These are phyloP conservation scores for Escallonia herrerae DNA, from an alignment of 129 eudicot species.

Conservation along the genomic window DNA sequence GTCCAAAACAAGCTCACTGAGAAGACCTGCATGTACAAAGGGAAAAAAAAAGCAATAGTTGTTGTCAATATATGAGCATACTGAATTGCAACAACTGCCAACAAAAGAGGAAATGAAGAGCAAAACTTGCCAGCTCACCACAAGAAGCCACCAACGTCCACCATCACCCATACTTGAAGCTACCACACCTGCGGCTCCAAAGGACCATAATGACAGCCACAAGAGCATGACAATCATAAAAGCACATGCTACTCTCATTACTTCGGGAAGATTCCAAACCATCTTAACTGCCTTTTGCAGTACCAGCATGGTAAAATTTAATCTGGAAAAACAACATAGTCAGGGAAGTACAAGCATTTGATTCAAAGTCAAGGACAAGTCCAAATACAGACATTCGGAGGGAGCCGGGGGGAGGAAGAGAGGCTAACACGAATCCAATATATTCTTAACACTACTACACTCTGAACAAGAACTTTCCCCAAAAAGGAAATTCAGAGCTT, in stretches of 20 bases:
- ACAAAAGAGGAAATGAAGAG: constrained; percentile 15
- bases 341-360: constrained; percentile 7
- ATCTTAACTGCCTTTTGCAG: constrained; percentile 84
- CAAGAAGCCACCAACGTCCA: constrained; percentile 98
- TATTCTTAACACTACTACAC: too few relatives aligned
- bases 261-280: constrained; percentile 87
- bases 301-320: constrained; percentile 89
- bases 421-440: too few relatives aligned
- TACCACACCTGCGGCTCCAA: constrained; percentile 91
- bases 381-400: neutral
- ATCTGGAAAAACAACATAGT: constrained; percentile 28
- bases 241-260: constrained; percentile 58
- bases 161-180: constrained; percentile 78
- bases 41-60: neutral
- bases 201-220: constrained; percentile 92
- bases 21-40: constrained; percentile 53
- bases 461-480: too few relatives aligned
- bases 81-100: neutral
- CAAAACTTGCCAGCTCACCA: constrained; percentile 96
- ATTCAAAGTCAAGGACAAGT: neutral
- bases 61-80: constrained; percentile 1
- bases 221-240: constrained; percentile 83
- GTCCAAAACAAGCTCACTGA: constrained; percentile 98
- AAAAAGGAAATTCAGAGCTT: too few relatives aligned
- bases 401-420: neutral